A percentile compares a stretch with the other conserved stretches of the same genome.
Conservation (phyloP, 352 stramenopile genomes). For the Phytophthora pseudosyringae region DNA sequence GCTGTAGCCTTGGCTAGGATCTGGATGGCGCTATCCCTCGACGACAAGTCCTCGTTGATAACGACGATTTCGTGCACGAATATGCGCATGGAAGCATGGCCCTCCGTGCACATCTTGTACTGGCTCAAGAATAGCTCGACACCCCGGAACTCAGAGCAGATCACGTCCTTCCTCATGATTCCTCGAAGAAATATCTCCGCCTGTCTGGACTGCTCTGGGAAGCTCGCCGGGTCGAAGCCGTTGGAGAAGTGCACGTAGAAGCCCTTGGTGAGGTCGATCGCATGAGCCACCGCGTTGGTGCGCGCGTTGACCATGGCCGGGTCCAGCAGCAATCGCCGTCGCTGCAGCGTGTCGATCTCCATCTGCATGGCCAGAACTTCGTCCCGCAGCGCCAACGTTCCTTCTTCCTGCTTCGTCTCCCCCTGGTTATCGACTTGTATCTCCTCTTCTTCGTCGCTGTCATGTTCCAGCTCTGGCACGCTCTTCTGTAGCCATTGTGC, state of each 20-base stretch:
- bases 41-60: constrained; percentile 36
- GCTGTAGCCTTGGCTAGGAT: constrained; percentile 48
- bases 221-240: constrained; percentile 38
- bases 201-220: constrained; percentile 23
- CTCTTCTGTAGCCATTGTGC: background rate
- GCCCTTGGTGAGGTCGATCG: constrained; percentile 37
- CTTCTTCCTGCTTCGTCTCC: constrained; percentile 3
- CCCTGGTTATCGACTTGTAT: constrained; percentile 12
- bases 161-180: constrained; percentile 48
- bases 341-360: constrained; percentile 48
- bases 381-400: constrained; percentile 1
- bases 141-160: constrained; percentile 64
- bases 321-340: constrained; percentile 42
- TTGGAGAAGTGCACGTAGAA: constrained; percentile 59
- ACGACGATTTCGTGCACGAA: constrained; percentile 31
- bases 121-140: constrained; percentile 59
- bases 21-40: constrained; percentile 32
- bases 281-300: constrained; percentile 39
- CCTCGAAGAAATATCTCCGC: constrained; percentile 46
- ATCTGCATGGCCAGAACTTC: constrained; percentile 41
- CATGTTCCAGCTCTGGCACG: constrained; percentile 3
- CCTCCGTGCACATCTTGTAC: constrained; percentile 45
- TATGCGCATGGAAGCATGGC: constrained; percentile 41
- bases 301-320: constrained; percentile 40
- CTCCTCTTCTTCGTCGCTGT: constrained; percentile 3